Percentiles rank a stretch among this genome's conserved stretches.
Conservation (phyloP, 306 rosid genomes). For the Trifolium repens region DNA sequence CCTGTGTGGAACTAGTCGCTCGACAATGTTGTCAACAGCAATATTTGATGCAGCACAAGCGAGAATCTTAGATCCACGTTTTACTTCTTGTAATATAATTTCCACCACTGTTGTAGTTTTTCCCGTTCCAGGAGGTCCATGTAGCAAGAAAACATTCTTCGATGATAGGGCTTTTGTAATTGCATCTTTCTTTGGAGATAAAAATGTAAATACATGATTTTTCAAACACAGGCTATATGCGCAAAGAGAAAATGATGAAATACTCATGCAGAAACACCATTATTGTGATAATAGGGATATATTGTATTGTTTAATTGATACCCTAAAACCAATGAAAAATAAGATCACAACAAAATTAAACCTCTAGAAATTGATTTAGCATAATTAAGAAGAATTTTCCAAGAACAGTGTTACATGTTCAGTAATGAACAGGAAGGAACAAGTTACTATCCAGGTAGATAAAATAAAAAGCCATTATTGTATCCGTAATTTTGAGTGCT, state of each 20-base stretch:
- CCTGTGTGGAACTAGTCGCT: slow-evolving; percentile 88
- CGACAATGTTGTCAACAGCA: slow-evolving; percentile 99
- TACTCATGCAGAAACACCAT: slow-evolving; percentile 26
- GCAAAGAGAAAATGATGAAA: slow-evolving; percentile 32
- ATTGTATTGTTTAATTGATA: slow-evolving; percentile 1
- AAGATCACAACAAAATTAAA: slow-evolving; percentile 14
- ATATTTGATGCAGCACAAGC: slow-evolving; percentile 99
- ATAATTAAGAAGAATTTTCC: neutral
- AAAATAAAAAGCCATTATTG: neutral
- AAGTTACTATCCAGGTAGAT: neutral
- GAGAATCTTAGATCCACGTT: slow-evolving; percentile 93
- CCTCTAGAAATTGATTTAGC: slow-evolving; percentile 21
- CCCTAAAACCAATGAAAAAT: neutral
- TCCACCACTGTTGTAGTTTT: slow-evolving; percentile 98
- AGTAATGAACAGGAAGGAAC: slow-evolving; percentile 12
- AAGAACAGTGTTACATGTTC: neutral
- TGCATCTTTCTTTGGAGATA: slow-evolving; percentile 72
- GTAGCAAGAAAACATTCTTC: slow-evolving; percentile 85
- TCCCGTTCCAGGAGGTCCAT: slow-evolving; percentile 99
- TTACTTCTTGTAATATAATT: slow-evolving; percentile 93
- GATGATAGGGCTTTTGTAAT: slow-evolving; percentile 89
- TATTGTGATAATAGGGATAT: slow-evolving; percentile 12
- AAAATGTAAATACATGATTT: slow-evolving; percentile 41
- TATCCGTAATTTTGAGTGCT: slow-evolving; percentile 13
- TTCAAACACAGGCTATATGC: slow-evolving; percentile 34